Percentiles rank a stretch among this genome's conserved stretches.
Evolutionary conservation across 495 filamentous ascomycete species (phyloP).

Genomic region (Aspergillus wentii): DNA sequence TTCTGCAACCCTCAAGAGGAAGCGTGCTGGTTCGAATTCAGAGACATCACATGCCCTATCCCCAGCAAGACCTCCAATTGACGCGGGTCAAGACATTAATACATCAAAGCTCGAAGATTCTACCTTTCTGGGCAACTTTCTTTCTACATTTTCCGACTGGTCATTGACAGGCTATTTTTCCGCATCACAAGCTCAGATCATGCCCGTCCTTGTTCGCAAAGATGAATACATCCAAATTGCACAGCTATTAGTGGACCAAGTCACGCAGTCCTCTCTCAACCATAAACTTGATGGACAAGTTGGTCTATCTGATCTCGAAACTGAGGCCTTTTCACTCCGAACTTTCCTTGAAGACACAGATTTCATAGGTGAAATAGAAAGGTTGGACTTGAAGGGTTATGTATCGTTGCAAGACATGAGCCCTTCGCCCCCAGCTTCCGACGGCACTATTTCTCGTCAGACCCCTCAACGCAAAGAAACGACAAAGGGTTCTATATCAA

Average conservation of each 20-base stretch:
- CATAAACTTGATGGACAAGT: slow-evolving; percentile 28
- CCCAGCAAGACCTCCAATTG: slow-evolving; percentile 21
- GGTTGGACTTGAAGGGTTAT: slow-evolving; percentile 34
- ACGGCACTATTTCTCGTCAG: slow-evolving; percentile 10
- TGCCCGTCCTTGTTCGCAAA: slow-evolving; percentile 26
- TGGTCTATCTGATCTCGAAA: slow-evolving; percentile 27
- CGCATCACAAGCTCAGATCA: slow-evolving; percentile 24
- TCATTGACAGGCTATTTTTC: slow-evolving; percentile 39
- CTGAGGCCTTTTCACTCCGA: slow-evolving; percentile 17
- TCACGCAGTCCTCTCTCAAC: slow-evolving; percentile 42
- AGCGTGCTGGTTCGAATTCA: slow-evolving; percentile 34
- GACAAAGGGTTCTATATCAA: slow-evolving; percentile 26
- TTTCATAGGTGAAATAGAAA: slow-evolving; percentile 27
- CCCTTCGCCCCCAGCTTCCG: slow-evolving; percentile 7
- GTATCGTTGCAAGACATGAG: slow-evolving; percentile 31
- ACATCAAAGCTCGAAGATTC: slow-evolving; percentile 24
- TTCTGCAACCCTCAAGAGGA: slow-evolving; percentile 35
- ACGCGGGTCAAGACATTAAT: slow-evolving; percentile 15
- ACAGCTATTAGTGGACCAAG: slow-evolving; percentile 44
- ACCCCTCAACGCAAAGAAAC: slow-evolving; percentile 23
- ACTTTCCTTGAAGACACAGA: slow-evolving; percentile 23
- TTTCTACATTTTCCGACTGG: slow-evolving; percentile 44
- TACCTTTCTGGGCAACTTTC: slow-evolving; percentile 39
- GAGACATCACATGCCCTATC: slow-evolving; percentile 25
- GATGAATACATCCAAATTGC: slow-evolving; percentile 41